Percentiles rank a stretch among this genome's conserved stretches.
Evolutionary conservation across 345 rosid species (phyloP).

Genomic region (Eucalyptus polybractea): DNA sequence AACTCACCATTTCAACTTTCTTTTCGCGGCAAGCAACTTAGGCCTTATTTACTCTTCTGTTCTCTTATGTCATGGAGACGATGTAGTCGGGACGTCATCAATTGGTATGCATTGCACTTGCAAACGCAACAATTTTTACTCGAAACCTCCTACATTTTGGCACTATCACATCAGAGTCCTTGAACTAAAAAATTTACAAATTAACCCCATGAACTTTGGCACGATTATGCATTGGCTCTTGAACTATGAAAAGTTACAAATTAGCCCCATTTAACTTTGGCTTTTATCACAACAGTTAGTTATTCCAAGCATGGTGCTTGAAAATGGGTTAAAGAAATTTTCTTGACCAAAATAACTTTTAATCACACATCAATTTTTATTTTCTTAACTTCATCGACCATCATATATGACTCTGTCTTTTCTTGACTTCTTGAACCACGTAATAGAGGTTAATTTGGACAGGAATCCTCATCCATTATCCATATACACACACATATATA

Average conservation of each 20-base stretch:
- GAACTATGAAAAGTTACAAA: background rate
- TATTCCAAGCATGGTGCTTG: background rate
- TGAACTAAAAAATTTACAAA: background rate
- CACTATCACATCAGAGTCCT: background rate
- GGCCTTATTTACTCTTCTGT: background rate
- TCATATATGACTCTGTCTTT: background rate
- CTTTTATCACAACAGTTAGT: background rate
- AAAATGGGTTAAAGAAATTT: background rate
- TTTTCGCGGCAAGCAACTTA: fast-evolving
- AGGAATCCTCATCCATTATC: background rate
- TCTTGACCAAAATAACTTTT: background rate
- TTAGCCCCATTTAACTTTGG: background rate
- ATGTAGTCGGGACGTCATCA: fast-evolving
- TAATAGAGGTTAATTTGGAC: background rate
- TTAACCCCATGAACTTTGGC: background rate
- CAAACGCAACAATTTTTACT: background rate
- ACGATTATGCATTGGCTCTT: background rate
- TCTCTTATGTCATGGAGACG: background rate
- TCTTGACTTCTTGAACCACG: background rate
- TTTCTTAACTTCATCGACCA: background rate
- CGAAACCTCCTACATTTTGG: background rate
- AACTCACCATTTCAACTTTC: background rate
- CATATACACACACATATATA: too few relatives aligned
- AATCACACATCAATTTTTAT: background rate
- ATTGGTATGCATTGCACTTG: background rate